Base-by-base conservation (phyloP, 106 monocot genomes). In the Gastrodia elata region DNA sequence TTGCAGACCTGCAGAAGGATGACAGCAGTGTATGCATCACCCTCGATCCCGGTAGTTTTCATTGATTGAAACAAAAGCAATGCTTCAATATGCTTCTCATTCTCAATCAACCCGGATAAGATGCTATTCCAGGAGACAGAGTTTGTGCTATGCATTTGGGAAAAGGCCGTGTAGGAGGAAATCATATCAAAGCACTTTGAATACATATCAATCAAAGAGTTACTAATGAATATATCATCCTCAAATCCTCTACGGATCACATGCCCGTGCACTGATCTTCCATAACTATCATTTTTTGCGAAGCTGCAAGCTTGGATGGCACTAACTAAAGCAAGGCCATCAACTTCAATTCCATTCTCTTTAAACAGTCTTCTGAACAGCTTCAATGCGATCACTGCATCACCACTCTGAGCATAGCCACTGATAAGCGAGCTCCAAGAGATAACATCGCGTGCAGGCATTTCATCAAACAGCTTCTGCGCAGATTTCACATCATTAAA, bases 71-170 rank as follows among this genome's bases (percentile, higher is more conserved):
- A 83, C 43, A 88, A 2, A 4, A 9, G 28, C 9, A 90, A 24
- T 13, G 88, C 96, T 70, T 90, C 88, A 7, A 27, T 6, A 39
- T 73, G 71, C 38, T 26, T 73, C 65, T 79, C 87, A 24, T 58
- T 73, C 27, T 76, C 79, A 22, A 90, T 75, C 38, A 92, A 73
- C 13, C 96, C 87, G 3, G 96, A 84, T 25, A 97, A 72, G 49
- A 97, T 79, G 36, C 84, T 86, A 68, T 97, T 92, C 96, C 96
- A 97, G 0, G 90, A 84, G 15, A 96, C 87, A n/a, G 78, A 27
- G 64, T 90, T 92, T 64, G 48, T 87, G 14, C 39, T 56, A 2
- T 52, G 5, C 77, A 96, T 82, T 26, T 74, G 48, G 13, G 64
- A 16, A 37, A 90, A 92, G 37, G 59, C 76, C 24, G 8, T 15